Base-by-base conservation (phyloP, 1,139 yeast species). In the Saccharomyces hybrid region DNA sequence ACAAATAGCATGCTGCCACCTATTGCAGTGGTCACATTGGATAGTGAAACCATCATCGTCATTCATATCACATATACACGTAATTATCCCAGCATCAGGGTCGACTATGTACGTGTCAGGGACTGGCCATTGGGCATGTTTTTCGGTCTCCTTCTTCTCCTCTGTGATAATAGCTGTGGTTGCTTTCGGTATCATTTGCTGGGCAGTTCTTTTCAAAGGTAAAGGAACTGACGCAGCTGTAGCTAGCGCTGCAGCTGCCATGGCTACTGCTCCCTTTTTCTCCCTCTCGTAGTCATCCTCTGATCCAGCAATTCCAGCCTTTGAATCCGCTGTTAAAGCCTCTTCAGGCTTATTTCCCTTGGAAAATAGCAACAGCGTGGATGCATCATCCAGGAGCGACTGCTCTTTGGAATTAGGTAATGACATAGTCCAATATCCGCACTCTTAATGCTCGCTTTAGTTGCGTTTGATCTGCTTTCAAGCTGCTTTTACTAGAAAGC, bases 1-100 rank as follows among this genome's bases (percentile, higher is more conserved):
- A 71, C 98, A 91, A 26, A 82, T 77, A 48, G 95, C 91, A 72
- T 91, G 98, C 68, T 90, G 97, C 97, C 97, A 91, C 58, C 96
- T 81, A 70, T 81, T 85, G 70, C 98, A 91, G 49, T 82, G 78
- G 68, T 90, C 97, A 73, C 98, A 91, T 70, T 90, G 97, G 57
- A 91, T 87, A 1, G 97, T 90, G 69, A 88, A 89, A 0, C 97
- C 97, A 67, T 91, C 98, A 70, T 91, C 98, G 60, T 91, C 96
- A 55, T 84, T 89, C 60, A 78, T 83, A 0, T 84, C 91, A 74
- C 99, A 91, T 3, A 91, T 81, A 72, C 99, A 91, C 2, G 97
- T 89, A 54, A 91, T 91, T 2, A 84, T 73, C 0, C 97, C 97
- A 3, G 90, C 78, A 66, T 89, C 95, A 1, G 88, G 86, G 59